These are phyloP conservation scores for Prunus mira DNA, from an alignment of 306 rosid genomes.

Conservation along the genomic window DNA sequence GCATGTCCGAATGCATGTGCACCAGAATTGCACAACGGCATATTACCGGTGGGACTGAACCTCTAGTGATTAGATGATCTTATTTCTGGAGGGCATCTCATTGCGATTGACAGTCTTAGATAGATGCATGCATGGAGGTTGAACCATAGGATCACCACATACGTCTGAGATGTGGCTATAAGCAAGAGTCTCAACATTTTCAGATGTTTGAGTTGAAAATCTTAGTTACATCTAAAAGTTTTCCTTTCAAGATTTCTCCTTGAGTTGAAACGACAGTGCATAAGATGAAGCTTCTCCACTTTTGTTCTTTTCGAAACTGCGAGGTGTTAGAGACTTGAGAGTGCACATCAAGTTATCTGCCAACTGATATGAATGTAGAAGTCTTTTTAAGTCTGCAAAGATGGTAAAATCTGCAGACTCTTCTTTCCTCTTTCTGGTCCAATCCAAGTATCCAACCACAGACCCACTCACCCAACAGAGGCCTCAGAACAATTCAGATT, in stretches of 20 bases:
- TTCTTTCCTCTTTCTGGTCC: slow-evolving; percentile 31
- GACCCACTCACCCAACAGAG: slow-evolving; percentile 24
- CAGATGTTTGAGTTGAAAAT: too few relatives aligned
- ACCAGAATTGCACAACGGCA: not conserved
- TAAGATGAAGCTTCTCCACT: not conserved
- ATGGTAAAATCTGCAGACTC: slow-evolving; percentile 30
- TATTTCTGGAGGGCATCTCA: not conserved
- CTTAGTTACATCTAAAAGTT: too few relatives aligned
- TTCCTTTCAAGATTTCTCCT: not conserved
- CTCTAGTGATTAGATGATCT: not conserved
- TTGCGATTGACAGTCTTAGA: not conserved
- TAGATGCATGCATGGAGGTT: not conserved
- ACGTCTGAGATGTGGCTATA: not conserved
- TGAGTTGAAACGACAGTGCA: not conserved
- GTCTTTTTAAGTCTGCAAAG: slow-evolving; percentile 16
- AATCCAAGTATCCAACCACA: slow-evolving; percentile 16
- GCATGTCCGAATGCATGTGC: too few relatives aligned
- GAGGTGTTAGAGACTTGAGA: slow-evolving; percentile 2
- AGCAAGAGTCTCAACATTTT: too few relatives aligned
- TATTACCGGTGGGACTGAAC: not conserved
- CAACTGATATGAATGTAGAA: slow-evolving; percentile 16
- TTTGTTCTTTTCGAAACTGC: not conserved
- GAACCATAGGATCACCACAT: not conserved
- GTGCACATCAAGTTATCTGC: slow-evolving; percentile 24
- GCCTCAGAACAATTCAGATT: slow-evolving; percentile 7